Evolutionary conservation across 2,329 filamentous ascomycete species (phyloP).

Genomic region (Shiraia sp.): DNA sequence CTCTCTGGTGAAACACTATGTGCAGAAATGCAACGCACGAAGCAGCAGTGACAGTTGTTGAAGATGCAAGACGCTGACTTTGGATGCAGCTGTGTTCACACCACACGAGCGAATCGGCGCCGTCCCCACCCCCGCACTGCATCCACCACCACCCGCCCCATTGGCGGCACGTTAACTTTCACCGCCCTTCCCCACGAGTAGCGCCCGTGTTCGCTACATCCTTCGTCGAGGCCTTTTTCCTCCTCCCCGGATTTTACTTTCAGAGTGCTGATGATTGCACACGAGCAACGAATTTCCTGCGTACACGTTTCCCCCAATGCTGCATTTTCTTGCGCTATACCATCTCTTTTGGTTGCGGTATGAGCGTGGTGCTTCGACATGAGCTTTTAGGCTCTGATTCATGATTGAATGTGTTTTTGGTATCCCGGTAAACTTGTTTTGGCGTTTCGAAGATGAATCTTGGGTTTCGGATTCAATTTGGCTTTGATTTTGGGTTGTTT

Average conservation of each 20-base stretch:
- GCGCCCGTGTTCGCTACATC: not conserved
- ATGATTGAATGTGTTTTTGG: no score
- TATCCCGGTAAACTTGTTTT: no score
- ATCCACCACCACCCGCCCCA: conserved; percentile 5
- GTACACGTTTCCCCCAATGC: not conserved
- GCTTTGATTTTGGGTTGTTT: no score
- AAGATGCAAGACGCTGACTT: conserved; percentile 9
- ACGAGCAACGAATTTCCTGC: conserved; percentile 3
- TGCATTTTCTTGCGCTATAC: conserved; percentile 1
- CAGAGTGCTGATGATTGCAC: not conserved
- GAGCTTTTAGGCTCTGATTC: not conserved
- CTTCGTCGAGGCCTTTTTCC: no score
- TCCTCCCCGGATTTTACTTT: no score
- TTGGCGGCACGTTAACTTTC: conserved; percentile 5
- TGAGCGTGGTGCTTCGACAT: conserved; percentile 1
- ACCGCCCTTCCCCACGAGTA: conserved; percentile 10
- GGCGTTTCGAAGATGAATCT: no score
- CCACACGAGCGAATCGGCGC: conserved; percentile 3
- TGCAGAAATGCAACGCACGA: not conserved
- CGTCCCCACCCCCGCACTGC: not conserved
- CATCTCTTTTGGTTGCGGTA: conserved; percentile 2
- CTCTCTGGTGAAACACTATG: conserved; percentile 1
- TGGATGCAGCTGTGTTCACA: conserved; percentile 12
- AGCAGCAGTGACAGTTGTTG: not conserved
- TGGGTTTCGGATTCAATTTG: no score